Evolutionary conservation across 2,329 filamentous ascomycete species (phyloP).

Genomic region (Fusarium avenaceum): DNA sequence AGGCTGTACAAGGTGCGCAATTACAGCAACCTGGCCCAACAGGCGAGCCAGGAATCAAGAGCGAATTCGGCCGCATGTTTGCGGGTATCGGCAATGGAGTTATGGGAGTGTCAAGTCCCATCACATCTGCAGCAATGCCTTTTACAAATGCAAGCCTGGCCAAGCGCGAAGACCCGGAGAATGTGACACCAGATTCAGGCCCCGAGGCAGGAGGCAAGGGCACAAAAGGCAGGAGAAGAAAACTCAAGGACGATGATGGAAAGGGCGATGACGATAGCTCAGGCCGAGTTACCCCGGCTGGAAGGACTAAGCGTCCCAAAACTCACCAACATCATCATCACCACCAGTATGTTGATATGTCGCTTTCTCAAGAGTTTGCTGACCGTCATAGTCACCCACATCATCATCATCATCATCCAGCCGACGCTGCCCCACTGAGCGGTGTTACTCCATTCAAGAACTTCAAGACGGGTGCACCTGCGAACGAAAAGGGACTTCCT

Average conservation of each 20-base stretch:
- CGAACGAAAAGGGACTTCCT: constrained; percentile 57
- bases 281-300: constrained; percentile 71
- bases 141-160: constrained; percentile 61
- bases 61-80: constrained; percentile 94
- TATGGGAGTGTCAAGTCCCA: constrained; percentile 66
- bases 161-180: constrained; percentile 67
- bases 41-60: constrained; percentile 91
- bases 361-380: constrained; percentile 32
- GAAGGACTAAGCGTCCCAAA: constrained; percentile 76
- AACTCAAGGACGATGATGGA: constrained; percentile 81
- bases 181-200: constrained; percentile 60
- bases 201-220: constrained; percentile 58
- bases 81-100: constrained; percentile 82
- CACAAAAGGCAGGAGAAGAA: constrained; percentile 72
- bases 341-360: constrained; percentile 67
- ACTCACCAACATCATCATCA: constrained; percentile 75
- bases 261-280: constrained; percentile 76
- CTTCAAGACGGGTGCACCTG: constrained; percentile 62
- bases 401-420: constrained; percentile 67
- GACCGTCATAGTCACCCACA: constrained; percentile 64
- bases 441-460: constrained; percentile 63
- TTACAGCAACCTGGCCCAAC: constrained; percentile 82
- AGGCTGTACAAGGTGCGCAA: constrained; percentile 93
- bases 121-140: constrained; percentile 59
- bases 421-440: constrained; percentile 60